Base-by-base conservation (phyloP, 2,329 filamentous ascomycete genomes). In the Alternaria solani region DNA sequence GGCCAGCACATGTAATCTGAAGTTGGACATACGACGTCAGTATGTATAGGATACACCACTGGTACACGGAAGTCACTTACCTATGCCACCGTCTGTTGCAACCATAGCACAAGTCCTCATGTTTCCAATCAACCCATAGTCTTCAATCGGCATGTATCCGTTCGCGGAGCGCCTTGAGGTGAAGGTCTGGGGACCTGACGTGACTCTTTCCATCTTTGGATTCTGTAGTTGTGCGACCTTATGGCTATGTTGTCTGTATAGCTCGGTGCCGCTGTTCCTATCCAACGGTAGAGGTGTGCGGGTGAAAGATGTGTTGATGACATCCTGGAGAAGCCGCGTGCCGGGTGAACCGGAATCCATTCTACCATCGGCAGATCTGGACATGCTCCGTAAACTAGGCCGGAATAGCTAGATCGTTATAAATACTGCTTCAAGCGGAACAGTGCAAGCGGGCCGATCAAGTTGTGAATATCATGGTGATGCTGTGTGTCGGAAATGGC, bases 81-180 rank as follows among this genome's bases (percentile, higher is more conserved):
- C 91, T 58, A 93, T 78, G 65, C 89, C 90, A 26, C 72, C 67
- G 48, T 70, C 64, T 12, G 61, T 58, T 8, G 64, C 65, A 7
- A 70, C 63, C 67, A 69, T 71, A 14, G 69, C 69, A 80, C 89
- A 91, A 1, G 90, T 93, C 69, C 89, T 86, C 90, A 93, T 92
- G 72, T 93, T 92, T 25, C 91, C 91, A 69, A 93, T 91, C 77
- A 93, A 85, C 56, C 91, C 91, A 82, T 93, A 93, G 77, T 93
- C 87, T 73, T 93, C 90, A 8, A 69, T 68, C 48, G 71, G 70
- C 70, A 74, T 72, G 46, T 74, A 74, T 11, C 71, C 71, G 34
- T 68, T 74, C 8, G 63, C 62, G 5, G 68, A 57, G 23, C 71
- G 69, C 55, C 70, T 63, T 11, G 68, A 64, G 23, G 55, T 64